Conservation (phyloP, 768 basidiomycete species). For the Tubosaeta sp. region DNA sequence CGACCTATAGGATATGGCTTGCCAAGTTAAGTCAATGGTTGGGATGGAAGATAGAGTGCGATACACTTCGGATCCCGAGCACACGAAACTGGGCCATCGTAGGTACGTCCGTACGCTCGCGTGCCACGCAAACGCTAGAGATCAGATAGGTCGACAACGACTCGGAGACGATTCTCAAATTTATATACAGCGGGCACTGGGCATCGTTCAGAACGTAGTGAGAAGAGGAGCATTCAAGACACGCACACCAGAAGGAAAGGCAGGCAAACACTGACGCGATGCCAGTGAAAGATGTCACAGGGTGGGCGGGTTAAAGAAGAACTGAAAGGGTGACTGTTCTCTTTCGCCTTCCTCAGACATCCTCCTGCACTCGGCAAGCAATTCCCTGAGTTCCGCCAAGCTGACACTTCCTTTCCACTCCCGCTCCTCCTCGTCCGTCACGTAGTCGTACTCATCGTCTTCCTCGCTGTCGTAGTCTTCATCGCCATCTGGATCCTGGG, state of each 20-base stretch:
- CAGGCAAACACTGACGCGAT: constrained; percentile 20
- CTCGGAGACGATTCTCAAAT: constrained; percentile 11
- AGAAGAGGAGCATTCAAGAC: constrained; percentile 70
- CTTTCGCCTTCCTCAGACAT: constrained; percentile 35
- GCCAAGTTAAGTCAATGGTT: constrained; percentile 64
- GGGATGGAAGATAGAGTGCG: constrained; percentile 87
- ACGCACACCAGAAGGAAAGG: constrained; percentile 68
- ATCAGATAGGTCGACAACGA: constrained; percentile 24
- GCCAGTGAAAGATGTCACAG: not conserved
- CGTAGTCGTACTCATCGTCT: constrained; percentile 29
- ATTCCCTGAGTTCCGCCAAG: constrained; percentile 45
- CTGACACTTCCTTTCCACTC: constrained; percentile 23
- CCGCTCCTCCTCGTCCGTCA: constrained; percentile 32
- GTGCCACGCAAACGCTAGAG: not conserved
- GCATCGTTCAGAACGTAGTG: constrained; percentile 52
- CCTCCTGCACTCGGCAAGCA: constrained; percentile 54
- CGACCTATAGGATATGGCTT: constrained; percentile 84
- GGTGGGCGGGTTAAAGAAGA: constrained; percentile 8
- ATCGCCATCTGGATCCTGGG: constrained; percentile 29
- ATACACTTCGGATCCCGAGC: constrained; percentile 84
- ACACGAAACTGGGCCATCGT: constrained; percentile 92
- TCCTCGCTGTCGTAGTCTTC: constrained; percentile 33
- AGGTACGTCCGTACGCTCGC: constrained; percentile 45
- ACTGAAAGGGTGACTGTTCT: constrained; percentile 24
- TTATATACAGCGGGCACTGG: constrained; percentile 38